Evolutionary conservation across 371 early-diverging fungal genomes (phyloP).

Genomic region (Lichtheimia ornata): DNA sequence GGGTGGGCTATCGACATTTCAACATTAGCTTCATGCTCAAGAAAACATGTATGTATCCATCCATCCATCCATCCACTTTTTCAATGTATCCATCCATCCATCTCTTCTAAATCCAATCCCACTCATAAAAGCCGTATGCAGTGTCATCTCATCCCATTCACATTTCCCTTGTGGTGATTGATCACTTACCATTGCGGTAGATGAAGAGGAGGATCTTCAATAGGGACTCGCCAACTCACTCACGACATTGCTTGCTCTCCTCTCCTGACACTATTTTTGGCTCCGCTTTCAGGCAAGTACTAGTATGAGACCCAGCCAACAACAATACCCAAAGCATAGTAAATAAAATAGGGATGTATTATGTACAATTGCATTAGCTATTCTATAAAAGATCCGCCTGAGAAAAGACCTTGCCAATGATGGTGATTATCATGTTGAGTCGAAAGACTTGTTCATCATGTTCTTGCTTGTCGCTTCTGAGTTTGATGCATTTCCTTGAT

Average conservation of each 20-base stretch:
- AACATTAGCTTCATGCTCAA: neutral
- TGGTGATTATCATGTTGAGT: slow-evolving; percentile 42
- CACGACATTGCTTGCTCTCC: no score
- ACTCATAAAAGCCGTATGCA: no score
- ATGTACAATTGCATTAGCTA: neutral
- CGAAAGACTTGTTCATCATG: slow-evolving; percentile 17
- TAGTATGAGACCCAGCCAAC: no score
- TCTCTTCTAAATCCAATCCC: neutral
- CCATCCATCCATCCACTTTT: slow-evolving; percentile 21
- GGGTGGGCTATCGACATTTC: slow-evolving; percentile 68
- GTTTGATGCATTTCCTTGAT: slow-evolving; percentile 33
- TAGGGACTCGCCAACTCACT: no score
- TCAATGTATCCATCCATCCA: slow-evolving; percentile 4
- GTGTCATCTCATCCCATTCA: neutral
- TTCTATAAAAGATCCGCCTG: slow-evolving; percentile 35
- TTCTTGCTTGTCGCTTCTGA: slow-evolving; percentile 16
- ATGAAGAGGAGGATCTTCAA: slow-evolving; percentile 17
- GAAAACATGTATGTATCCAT: neutral
- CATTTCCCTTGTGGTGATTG: neutral
- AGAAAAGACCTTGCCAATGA: slow-evolving; percentile 37
- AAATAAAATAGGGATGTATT: no score
- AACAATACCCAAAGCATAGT: no score
- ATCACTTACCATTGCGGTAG: slow-evolving; percentile 30
- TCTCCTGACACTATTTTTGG: no score
- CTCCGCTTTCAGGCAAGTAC: no score